These are phyloP conservation scores for Aspergillus cristatus DNA, from an alignment of 495 filamentous ascomycete genomes.

Conservation along the genomic window DNA sequence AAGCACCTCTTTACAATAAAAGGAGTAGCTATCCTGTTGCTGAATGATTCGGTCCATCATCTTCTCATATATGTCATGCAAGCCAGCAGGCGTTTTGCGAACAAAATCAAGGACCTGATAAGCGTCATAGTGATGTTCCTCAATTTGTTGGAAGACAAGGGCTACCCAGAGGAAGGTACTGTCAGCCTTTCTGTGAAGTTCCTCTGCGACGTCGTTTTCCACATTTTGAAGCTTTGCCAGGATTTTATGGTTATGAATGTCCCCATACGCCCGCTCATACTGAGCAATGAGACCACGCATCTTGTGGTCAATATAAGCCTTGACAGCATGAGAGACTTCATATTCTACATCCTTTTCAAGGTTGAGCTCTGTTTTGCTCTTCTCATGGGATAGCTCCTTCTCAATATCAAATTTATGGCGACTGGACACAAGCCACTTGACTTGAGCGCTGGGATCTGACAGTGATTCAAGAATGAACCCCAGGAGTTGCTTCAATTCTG, in stretches of 20 bases:
- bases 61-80: constrained; percentile 7
- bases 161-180: constrained; percentile 31
- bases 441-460: constrained; percentile 2
- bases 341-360: constrained; percentile 6
- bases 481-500: constrained; percentile 18
- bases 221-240: background rate
- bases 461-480: constrained; percentile 16
- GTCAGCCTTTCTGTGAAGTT: constrained; percentile 1
- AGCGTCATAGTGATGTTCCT: no score
- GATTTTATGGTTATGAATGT: no score
- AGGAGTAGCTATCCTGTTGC: background rate
- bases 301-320: constrained; percentile 26
- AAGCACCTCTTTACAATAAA: constrained; percentile 5
- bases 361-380: constrained; percentile 10
- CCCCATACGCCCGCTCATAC: no score
- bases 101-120: background rate
- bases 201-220: no score
- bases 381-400: background rate
- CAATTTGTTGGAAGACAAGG: constrained; percentile 14
- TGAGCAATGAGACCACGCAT: constrained; percentile 4
- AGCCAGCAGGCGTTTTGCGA: constrained; percentile 7
- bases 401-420: constrained; percentile 16
- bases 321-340: constrained; percentile 11
- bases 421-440: constrained; percentile 27
- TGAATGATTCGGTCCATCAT: constrained; percentile 8